phyloP scores from a whole-genome alignment of 176 grass and related monocot species.

The Triticum urartu region DNA sequence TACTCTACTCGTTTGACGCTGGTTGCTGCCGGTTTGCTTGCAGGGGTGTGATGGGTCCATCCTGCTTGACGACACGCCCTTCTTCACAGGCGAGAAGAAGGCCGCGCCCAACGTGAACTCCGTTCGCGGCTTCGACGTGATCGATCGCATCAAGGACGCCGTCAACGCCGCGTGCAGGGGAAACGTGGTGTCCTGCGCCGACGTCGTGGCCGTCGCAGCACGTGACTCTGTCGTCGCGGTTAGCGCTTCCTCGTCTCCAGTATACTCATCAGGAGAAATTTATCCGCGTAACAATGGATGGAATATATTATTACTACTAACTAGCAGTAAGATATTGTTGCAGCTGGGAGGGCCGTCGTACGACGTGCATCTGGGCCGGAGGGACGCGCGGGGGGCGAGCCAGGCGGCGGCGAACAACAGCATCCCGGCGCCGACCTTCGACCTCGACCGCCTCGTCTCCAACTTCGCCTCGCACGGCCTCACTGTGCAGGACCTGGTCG shows the following conservation, averaged over 20 bases:
- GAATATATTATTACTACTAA: neutral
- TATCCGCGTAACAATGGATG: neutral
- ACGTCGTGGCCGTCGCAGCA: conserved; percentile 62
- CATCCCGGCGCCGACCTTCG: conserved; percentile 53
- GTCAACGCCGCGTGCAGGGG: conserved; percentile 57
- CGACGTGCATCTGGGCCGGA: conserved; percentile 56
- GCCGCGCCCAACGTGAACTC: conserved; percentile 70
- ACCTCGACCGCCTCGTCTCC: conserved; percentile 47
- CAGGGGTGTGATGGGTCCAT: conserved; percentile 91
- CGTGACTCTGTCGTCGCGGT: conserved; percentile 76
- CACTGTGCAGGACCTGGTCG: conserved; percentile 59
- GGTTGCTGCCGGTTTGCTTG: neutral
- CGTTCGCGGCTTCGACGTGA: conserved; percentile 62
- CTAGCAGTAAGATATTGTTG: neutral
- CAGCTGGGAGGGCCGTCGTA: conserved; percentile 74
- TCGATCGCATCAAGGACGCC: conserved; percentile 67
- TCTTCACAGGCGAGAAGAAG: conserved; percentile 74
- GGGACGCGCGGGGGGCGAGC: conserved; percentile 65
- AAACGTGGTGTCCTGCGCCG: conserved; percentile 74
- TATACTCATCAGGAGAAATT: neutral
- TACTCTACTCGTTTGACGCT: neutral
- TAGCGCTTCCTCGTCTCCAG: neutral
- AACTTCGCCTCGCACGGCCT: conserved; percentile 66
- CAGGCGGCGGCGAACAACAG: conserved; percentile 62
- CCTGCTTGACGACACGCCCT: conserved; percentile 75